Conservation (phyloP, 306 rosid genomes). For the Cicer yamashitae region DNA sequence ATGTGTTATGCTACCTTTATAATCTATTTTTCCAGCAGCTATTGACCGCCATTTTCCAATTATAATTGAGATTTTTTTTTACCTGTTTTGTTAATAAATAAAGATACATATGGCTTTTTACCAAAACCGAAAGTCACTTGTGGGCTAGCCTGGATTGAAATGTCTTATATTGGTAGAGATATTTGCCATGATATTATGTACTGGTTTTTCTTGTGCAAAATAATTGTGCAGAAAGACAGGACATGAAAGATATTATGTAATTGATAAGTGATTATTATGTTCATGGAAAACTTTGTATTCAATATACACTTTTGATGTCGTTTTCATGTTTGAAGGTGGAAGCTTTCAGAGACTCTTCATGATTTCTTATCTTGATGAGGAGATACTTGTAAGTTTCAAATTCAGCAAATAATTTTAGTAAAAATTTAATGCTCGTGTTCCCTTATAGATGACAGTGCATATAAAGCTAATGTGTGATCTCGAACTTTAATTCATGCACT, state of each 20-base stretch:
- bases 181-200: constrained; percentile 10
- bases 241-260: constrained; percentile 12
- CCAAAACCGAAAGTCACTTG: neutral
- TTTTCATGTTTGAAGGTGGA: constrained; percentile 68
- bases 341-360: constrained; percentile 78
- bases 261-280: constrained; percentile 3
- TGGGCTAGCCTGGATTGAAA: constrained; percentile 15
- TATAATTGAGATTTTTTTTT: neutral
- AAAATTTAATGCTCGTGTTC: constrained; percentile 16
- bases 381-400: constrained; percentile 82
- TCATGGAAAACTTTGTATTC: constrained; percentile 19
- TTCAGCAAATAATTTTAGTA: constrained; percentile 25
- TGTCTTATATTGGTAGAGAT: neutral
- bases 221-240: constrained; percentile 2
- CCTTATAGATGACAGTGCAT: constrained; percentile 24
- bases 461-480: constrained; percentile 8
- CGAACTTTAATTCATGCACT: constrained; percentile 16
- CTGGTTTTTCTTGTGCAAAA: constrained; percentile 25
- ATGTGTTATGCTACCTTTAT: neutral
- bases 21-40: constrained; percentile 11
- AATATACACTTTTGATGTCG: constrained; percentile 15
- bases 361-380: constrained; percentile 96
- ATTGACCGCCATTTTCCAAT: constrained; percentile 9
- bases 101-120: neutral
- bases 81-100: neutral